Evolutionary conservation across 225 moss, liverwort and hornwort species (phyloP).

Genomic region (Pseudisothecium myosuroides): DNA sequence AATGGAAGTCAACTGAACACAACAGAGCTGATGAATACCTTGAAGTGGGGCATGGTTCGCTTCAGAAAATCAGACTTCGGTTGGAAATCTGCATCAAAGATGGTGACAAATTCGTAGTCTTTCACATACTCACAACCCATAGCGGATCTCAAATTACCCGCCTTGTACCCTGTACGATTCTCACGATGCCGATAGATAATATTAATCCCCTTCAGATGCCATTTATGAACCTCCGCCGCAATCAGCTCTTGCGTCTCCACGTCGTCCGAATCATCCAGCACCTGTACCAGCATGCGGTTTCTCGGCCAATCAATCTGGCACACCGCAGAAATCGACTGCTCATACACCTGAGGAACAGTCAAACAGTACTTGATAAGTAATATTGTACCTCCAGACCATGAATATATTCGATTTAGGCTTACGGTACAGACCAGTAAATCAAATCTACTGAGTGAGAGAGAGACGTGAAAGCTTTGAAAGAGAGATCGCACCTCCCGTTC

Average conservation of each 20-base stretch:
- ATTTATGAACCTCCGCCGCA: conserved; percentile 81
- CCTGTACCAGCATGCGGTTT: conserved; percentile 78
- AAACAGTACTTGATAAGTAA: background rate
- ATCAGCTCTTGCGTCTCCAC: conserved; percentile 76
- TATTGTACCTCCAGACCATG: background rate
- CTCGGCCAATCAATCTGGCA: conserved; percentile 96
- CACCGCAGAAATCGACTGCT: conserved; percentile 94
- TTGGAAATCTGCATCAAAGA: conserved; percentile 96
- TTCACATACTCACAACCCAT: conserved; percentile 83
- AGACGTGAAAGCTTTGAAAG: background rate
- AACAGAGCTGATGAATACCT: conserved; percentile 18
- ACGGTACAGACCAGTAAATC: background rate
- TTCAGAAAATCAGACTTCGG: conserved; percentile 84
- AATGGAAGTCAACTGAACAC: background rate
- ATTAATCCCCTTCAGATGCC: conserved; percentile 73
- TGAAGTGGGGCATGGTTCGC: conserved; percentile 81
- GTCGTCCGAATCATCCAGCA: conserved; percentile 86
- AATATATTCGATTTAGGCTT: background rate
- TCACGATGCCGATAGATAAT: conserved; percentile 87
- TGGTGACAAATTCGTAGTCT: conserved; percentile 83
- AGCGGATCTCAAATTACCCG: conserved; percentile 77
- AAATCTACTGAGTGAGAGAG: background rate
- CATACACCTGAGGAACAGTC: conserved; percentile 54
- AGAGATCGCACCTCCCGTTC: conserved; percentile 65
- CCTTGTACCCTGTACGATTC: conserved; percentile 88